phyloP scores from a whole-genome alignment of 2,329 filamentous ascomycete species.

The Botrytis medusae region DNA sequence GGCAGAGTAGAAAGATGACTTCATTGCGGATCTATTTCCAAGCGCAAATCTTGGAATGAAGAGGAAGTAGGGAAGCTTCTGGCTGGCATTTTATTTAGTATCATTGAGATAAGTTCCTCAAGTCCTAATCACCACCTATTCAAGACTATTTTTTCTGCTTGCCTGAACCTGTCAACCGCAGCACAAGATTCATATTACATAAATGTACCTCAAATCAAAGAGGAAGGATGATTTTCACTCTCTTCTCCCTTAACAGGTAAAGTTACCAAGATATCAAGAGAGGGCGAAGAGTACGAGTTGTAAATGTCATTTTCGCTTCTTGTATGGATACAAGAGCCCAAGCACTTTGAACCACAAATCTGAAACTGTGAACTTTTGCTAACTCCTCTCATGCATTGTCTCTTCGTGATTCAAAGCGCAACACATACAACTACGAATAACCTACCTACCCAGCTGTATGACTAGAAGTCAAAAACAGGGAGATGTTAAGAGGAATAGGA shows the following conservation, averaged over 20 bases:
- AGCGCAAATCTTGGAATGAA: not conserved
- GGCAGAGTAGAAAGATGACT: not conserved
- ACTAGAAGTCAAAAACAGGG: no score
- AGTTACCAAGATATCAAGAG: not conserved
- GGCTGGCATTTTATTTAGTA: no score
- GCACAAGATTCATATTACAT: not conserved
- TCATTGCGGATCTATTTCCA: not conserved
- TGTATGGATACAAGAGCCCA: not conserved
- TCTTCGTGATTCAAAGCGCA: no score
- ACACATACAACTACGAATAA: no score
- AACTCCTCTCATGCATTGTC: not conserved
- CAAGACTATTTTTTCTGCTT: not conserved
- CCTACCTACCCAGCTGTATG: no score
- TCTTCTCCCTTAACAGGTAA: not conserved
- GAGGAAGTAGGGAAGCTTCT: no score
- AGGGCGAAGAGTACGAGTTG: not conserved
- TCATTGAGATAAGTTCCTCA: no score
- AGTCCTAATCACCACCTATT: not conserved
- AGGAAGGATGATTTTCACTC: rapidly evolving
- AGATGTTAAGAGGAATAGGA: no score
- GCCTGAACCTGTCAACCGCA: not conserved
- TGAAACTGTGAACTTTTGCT: not conserved
- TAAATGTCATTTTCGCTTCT: not conserved
- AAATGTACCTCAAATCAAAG: not conserved
- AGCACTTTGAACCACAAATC: rapidly evolving